Evolutionary conservation across 169 alveolate species (phyloP).

Genomic region (Eimeria brunetti): DNA sequence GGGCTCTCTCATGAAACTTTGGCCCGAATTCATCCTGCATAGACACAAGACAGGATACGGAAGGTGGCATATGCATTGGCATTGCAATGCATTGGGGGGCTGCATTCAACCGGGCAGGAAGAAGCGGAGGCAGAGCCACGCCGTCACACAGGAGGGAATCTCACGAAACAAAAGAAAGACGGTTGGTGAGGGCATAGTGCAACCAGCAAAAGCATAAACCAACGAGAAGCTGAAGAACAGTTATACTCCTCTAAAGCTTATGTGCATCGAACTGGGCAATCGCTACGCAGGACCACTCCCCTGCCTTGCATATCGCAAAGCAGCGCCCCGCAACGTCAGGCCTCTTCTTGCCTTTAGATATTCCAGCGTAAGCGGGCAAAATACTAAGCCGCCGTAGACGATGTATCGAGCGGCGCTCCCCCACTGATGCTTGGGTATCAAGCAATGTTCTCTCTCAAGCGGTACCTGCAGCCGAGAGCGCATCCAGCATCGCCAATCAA

Average conservation of each 20-base stretch:
- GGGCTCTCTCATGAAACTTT: conserved; percentile 76
- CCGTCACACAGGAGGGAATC: not conserved
- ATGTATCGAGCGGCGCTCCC: conserved; percentile 87
- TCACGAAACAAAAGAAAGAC: not conserved
- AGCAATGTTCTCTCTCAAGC: conserved; percentile 83
- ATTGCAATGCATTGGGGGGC: too few relatives aligned
- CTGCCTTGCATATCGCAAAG: not conserved
- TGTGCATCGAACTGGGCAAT: not conserved
- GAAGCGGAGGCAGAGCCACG: not conserved
- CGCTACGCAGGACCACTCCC: not conserved
- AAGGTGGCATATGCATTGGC: not conserved
- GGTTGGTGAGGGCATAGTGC: not conserved
- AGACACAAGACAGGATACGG: not conserved
- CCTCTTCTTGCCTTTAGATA: conserved; percentile 36
- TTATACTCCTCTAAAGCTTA: not conserved
- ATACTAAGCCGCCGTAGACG: conserved; percentile 90
- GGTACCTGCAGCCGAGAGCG: conserved; percentile 72
- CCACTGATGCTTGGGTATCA: conserved; percentile 92
- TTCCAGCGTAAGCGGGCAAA: conserved; percentile 86
- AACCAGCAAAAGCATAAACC: not conserved
- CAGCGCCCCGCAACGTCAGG: not conserved
- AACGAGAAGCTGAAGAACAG: not conserved
- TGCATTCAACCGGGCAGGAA: not conserved
- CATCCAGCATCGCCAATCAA: not conserved
- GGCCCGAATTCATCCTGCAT: conserved; percentile 79